A percentile compares a stretch with the other conserved stretches of the same genome.
phyloP scores from a whole-genome alignment of 106 monocot genomes.

The Dioscorea alata region DNA sequence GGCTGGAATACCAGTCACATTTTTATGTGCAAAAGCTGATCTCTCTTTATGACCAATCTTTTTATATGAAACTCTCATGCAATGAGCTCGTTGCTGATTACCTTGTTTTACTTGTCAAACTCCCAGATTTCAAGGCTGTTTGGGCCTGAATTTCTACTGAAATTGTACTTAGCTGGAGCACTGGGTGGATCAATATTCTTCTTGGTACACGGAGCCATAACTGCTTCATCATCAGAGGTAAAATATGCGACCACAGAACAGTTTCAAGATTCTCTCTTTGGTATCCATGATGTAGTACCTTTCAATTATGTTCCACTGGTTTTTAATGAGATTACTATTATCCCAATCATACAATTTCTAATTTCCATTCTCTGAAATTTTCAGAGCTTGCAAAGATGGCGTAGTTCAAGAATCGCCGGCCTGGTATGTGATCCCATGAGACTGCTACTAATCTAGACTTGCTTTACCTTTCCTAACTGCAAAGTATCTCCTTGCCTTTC shows the following conservation, averaged over 20 bases:
- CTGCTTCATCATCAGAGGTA: conserved; percentile 43
- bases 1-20: too few species aligned
- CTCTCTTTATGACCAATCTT: too few species aligned
- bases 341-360: too few species aligned
- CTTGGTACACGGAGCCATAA: conserved; percentile 41
- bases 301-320: background rate
- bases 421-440: conserved; percentile 35
- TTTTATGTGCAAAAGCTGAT: too few species aligned
- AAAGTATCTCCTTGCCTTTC: too few species aligned
- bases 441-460: too few species aligned
- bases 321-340: too few species aligned
- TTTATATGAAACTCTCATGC: background rate
- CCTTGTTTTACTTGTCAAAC: background rate
- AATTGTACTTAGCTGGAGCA: conserved; percentile 81
- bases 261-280: too few species aligned
- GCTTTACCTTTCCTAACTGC: too few species aligned
- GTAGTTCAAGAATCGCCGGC: conserved; percentile 41
- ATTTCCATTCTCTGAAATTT: conserved; percentile 13
- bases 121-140: conserved; percentile 65
- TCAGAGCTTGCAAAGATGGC: conserved; percentile 41
- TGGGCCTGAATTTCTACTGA: conserved; percentile 77
- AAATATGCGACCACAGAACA: background rate
- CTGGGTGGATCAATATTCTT: conserved; percentile 72
- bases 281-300: background rate
- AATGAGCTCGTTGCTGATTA: background rate